A percentile compares a stretch with the other conserved stretches of the same genome.
Evolutionary conservation across 1,139 yeast species (phyloP).

Genomic region (Diutina ranongensis): DNA sequence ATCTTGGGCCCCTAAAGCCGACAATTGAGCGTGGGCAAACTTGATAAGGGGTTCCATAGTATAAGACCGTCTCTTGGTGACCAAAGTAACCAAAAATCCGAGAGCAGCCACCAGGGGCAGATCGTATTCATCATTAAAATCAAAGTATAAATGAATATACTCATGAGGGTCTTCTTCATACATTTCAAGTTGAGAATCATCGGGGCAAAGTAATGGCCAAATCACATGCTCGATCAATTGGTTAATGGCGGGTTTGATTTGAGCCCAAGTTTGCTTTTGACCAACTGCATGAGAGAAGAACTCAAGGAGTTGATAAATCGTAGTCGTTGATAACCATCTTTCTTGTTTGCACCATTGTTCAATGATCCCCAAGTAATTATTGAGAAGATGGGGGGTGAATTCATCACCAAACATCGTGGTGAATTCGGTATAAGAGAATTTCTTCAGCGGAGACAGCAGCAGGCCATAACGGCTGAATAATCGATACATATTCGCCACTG

Average conservation of each 20-base stretch:
- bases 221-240: constrained; percentile 60
- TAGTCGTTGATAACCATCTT: constrained; percentile 61
- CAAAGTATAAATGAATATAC: constrained; percentile 72
- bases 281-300: constrained; percentile 64
- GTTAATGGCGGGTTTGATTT: constrained; percentile 60
- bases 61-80: constrained; percentile 50
- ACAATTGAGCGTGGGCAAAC: constrained; percentile 50
- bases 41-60: constrained; percentile 55
- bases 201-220: constrained; percentile 69
- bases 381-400: constrained; percentile 65
- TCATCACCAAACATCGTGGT: constrained; percentile 34
- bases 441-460: constrained; percentile 27
- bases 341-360: constrained; percentile 59
- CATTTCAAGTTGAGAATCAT: constrained; percentile 55
- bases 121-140: constrained; percentile 45
- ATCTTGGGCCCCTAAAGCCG: constrained; percentile 17
- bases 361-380: constrained; percentile 51
- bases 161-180: constrained; percentile 89
- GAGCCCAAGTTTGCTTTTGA: constrained; percentile 58
- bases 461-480: constrained; percentile 69
- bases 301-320: constrained; percentile 54
- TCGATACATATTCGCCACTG: constrained; percentile 67
- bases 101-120: constrained; percentile 64
- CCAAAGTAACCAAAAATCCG: constrained; percentile 51
- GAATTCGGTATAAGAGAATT: constrained; percentile 41